Percentiles rank a stretch among this genome's conserved stretches.
Evolutionary conservation across 1,139 yeast species (phyloP).

Genomic region (Candida buenavistaensis): DNA sequence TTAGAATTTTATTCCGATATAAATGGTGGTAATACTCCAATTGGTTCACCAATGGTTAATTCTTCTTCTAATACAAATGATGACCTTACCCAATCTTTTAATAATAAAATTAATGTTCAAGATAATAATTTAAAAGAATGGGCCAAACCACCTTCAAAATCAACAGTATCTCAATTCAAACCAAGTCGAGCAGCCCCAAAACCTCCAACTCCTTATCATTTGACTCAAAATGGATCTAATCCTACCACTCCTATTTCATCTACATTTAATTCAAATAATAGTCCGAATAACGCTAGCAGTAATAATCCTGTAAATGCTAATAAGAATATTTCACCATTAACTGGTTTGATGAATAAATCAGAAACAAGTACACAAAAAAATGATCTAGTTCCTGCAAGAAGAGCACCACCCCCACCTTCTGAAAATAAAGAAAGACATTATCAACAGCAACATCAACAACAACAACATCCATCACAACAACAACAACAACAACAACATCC

Average conservation of each 20-base stretch:
- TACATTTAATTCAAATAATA: neutral
- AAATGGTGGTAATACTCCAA: constrained; percentile 37
- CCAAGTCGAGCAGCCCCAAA: constrained; percentile 47
- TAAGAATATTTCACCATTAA: constrained; percentile 31
- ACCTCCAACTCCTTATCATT: constrained; percentile 45
- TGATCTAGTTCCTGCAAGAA: constrained; percentile 49
- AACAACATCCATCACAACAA: constrained; percentile 4
- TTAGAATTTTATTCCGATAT: constrained; percentile 75
- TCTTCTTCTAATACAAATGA: constrained; percentile 6
- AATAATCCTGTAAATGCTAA: constrained; percentile 3
- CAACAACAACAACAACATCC: constrained; percentile 5
- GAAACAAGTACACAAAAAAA: constrained; percentile 8
- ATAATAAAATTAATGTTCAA: constrained; percentile 3
- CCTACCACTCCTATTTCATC: constrained; percentile 1
- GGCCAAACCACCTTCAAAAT: constrained; percentile 37
- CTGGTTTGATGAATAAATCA: constrained; percentile 31
- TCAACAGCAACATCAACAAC: constrained; percentile 10
- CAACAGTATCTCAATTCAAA: constrained; percentile 24
- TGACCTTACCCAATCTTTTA: neutral
- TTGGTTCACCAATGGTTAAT: constrained; percentile 22
- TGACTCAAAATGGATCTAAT: constrained; percentile 18
- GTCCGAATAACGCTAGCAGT: constrained; percentile 1
- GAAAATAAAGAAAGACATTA: neutral
- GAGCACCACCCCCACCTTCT: constrained; percentile 57
- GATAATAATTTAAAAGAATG: constrained; percentile 34